Base-by-base conservation (phyloP, 2,329 filamentous ascomycete species). In the Calonectria leucothoes region DNA sequence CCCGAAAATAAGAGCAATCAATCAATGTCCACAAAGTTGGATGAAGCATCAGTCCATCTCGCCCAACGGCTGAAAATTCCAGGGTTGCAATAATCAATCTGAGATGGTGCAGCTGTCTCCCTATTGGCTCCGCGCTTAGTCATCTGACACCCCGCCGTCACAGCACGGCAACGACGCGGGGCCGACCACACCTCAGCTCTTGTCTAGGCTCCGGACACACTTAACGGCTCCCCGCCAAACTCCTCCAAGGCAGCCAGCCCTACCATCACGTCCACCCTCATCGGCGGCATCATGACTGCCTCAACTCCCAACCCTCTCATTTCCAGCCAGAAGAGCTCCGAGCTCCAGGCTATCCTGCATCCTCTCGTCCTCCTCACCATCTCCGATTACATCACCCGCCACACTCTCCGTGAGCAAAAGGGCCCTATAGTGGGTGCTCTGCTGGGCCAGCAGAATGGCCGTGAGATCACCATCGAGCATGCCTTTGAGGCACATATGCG, bases 291-390 rank as follows among this genome's bases (percentile, higher is more conserved):
- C 67, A 93, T 92, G 89, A 87, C 87, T 71, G 84, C 87, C 74
- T 76, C 83, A 73, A 76, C 73, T 72, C 68, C 76, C 77, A 93
- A 92, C 78, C 87, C 91, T 67, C 88, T 94, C 74, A 83, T 95
- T 59, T 94, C 93, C 7, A 89, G 88, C 71, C 89, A 92, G 80
- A 93, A 92, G 84, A 89, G 91, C 77, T 90, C 90, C 51, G 94
- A 97, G 84, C 91, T 97, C 55, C 93, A 95, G 76, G 92, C 95
- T 70, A 92, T 95, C 79, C 91, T 99, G 23, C 97, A 99, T 82
- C 97, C 97, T 31, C 93, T 99, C 63, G 96, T 98, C 66, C 93
- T 98, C 77, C 94, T 99, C 85, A 97, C 94, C 77, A 97, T 99
- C 81, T 98, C 96, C 79, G 97, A 99, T 85, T 97, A 98, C 84